A percentile compares a stretch with the other conserved stretches of the same genome.
Conservation (phyloP, 495 filamentous ascomycete genomes). For the Tuber magnatum region DNA sequence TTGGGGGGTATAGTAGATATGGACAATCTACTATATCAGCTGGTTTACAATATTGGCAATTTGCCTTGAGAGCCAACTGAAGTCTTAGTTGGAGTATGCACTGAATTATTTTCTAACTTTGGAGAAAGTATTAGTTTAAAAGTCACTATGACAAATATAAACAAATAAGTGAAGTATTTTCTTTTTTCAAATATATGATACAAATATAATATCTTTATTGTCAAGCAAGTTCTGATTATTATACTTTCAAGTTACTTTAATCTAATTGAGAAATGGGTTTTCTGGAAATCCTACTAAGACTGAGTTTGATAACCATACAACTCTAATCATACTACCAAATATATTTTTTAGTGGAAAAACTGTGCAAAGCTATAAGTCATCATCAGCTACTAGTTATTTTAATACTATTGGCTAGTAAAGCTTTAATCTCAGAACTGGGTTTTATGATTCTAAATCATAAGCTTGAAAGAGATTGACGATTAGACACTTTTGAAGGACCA, state of each 20-base stretch:
- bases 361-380: not conserved
- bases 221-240: too few species aligned
- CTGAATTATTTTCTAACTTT: not conserved
- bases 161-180: not conserved
- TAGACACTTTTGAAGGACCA: not conserved
- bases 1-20: not conserved
- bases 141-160: not conserved
- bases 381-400: not conserved
- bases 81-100: not conserved
- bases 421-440: not conserved
- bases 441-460: not conserved
- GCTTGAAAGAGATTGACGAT: not conserved
- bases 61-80: conserved; percentile 2
- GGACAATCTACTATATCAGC: not conserved
- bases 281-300: not conserved
- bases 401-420: not conserved
- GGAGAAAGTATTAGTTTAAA: not conserved
- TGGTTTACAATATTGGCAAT: not conserved
- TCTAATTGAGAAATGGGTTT: not conserved
- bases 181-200: not conserved
- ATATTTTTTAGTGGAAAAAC: not conserved
- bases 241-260: too few species aligned
- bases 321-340: not conserved
- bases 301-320: not conserved
- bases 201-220: too few species aligned